Evolutionary conservation across 1,284 basidiomycete genomes (phyloP).

Genomic region (Porodaedalea pini): DNA sequence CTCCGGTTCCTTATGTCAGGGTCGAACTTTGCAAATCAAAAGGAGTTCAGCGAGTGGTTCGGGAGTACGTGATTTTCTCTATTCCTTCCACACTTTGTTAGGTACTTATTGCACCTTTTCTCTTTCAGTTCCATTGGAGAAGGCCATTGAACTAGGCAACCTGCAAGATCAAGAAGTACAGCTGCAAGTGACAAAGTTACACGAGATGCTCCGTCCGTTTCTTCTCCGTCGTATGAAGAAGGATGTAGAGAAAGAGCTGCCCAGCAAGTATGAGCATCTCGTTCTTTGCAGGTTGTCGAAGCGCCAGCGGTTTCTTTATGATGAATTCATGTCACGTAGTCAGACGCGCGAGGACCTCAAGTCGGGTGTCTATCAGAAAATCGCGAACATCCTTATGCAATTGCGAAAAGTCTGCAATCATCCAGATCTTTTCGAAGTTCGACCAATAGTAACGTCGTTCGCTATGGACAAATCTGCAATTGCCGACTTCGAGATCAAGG

Average conservation of each 20-base stretch:
- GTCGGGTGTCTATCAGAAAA: conserved; percentile 85
- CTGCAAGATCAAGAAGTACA: conserved; percentile 80
- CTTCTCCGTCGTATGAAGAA: conserved; percentile 91
- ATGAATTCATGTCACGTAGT: conserved; percentile 95
- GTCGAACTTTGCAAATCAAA: conserved; percentile 86
- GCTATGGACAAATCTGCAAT: conserved; percentile 79
- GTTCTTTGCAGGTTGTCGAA: conserved; percentile 91
- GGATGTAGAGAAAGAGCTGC: conserved; percentile 95
- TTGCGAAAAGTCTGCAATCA: conserved; percentile 94
- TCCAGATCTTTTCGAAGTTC: conserved; percentile 92
- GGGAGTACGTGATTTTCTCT: conserved; percentile 61
- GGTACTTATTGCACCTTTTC: background rate
- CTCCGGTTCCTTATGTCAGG: conserved; percentile 96
- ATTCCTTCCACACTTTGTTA: background rate
- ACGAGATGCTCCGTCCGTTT: conserved; percentile 91
- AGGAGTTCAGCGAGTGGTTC: conserved; percentile 97
- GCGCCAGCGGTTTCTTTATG: conserved; percentile 93
- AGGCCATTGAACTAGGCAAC: conserved; percentile 87
- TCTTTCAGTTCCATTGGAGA: conserved; percentile 80
- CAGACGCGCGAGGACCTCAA: conserved; percentile 84
- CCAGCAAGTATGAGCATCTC: conserved; percentile 93
- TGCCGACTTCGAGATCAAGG: conserved; percentile 85
- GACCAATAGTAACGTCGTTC: conserved; percentile 92
- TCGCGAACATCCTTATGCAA: conserved; percentile 98
- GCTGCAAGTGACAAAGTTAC: conserved; percentile 86